phyloP scores from a whole-genome alignment of 257 asterid species.

The Orobanche coerulescens region DNA sequence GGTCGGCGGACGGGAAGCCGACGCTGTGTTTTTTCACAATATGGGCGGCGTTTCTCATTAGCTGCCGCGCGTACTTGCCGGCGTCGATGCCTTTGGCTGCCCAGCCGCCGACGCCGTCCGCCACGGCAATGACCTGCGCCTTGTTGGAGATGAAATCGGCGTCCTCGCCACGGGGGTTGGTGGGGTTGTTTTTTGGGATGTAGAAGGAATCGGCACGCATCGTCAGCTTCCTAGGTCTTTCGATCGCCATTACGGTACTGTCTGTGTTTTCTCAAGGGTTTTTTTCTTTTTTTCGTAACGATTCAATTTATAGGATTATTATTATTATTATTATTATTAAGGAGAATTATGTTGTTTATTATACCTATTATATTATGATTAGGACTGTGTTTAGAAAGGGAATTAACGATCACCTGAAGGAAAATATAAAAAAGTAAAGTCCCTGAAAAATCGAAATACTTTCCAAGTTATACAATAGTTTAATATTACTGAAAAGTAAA shows the following conservation, averaged over 20 bases:
- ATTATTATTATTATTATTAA: too few relatives aligned
- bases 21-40: neutral
- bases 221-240: neutral
- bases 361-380: too few relatives aligned
- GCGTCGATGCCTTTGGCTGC: neutral
- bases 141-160: neutral
- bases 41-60: neutral
- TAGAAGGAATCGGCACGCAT: neutral
- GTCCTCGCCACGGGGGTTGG: neutral
- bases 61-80: conserved; percentile 2
- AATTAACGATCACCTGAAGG: too few relatives aligned
- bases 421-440: too few relatives aligned
- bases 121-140: neutral
- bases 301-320: too few relatives aligned
- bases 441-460: too few relatives aligned
- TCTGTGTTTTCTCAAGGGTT: conserved; percentile 7
- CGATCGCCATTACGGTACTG: conserved; percentile 34
- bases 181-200: neutral
- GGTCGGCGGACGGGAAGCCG: neutral
- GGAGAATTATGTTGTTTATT: too few relatives aligned
- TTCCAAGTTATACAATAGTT: too few relatives aligned
- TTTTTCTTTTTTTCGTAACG: too few relatives aligned
- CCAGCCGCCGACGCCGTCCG: conserved; percentile 3
- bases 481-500: too few relatives aligned
- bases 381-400: too few relatives aligned